Conservation (phyloP, 2,329 filamentous ascomycete species). For the Nannizzia gypsea region DNA sequence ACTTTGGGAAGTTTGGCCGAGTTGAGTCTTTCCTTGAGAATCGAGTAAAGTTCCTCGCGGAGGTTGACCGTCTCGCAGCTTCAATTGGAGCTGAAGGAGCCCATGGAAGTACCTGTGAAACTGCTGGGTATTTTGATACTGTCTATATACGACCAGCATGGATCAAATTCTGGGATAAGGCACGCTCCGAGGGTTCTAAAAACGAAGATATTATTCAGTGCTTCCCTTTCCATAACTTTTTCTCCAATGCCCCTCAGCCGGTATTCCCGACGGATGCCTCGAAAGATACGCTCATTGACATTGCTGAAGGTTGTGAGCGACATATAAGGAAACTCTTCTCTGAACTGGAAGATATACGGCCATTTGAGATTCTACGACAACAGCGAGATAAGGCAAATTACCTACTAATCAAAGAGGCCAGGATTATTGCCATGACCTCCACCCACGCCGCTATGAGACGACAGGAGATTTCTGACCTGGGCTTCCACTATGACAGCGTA, state of each 20-base stretch:
- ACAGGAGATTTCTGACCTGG: constrained; percentile 78
- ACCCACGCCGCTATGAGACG: constrained; percentile 93
- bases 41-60: constrained; percentile 60
- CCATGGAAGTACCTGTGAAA: constrained; percentile 94
- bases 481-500: constrained; percentile 95
- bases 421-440: constrained; percentile 96
- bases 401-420: constrained; percentile 85
- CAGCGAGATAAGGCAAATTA: constrained; percentile 94
- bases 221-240: constrained; percentile 85
- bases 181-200: constrained; percentile 45
- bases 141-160: constrained; percentile 84
- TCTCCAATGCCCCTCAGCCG: constrained; percentile 74
- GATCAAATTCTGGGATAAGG: constrained; percentile 65
- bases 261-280: constrained; percentile 59
- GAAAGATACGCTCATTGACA: constrained; percentile 58
- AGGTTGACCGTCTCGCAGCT: constrained; percentile 74
- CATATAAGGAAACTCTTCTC: constrained; percentile 86
- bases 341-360: constrained; percentile 82
- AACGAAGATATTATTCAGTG: constrained; percentile 52
- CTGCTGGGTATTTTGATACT: constrained; percentile 88
- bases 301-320: constrained; percentile 71
- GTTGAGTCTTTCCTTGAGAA: constrained; percentile 94
- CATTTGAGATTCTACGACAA: constrained; percentile 83
- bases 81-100: constrained; percentile 81
- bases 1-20: constrained; percentile 85